Base-by-base conservation (phyloP, 495 filamentous ascomycete species). In the Xylaria grammica region DNA sequence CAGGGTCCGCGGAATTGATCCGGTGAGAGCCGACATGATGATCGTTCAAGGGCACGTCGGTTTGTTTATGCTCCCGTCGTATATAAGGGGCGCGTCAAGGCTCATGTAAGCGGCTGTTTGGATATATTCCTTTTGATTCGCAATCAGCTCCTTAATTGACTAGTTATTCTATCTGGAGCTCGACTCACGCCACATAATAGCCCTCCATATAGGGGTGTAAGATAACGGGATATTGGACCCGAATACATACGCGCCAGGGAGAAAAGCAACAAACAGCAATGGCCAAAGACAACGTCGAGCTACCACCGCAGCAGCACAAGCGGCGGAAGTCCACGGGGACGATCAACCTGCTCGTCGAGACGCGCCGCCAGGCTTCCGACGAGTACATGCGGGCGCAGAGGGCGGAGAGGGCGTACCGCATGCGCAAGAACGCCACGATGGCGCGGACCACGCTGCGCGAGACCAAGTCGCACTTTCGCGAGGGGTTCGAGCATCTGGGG, bases 351-450 rank as follows among this genome's bases (percentile, higher is more conserved):
- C 72, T 78, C 30, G 42, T 65, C n/a, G 51, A 65, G 36, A 54
- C 67, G 46, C 65, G 67, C 17, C 69, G 62, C 22, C 62, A 44
- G 26, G 73, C 73, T 53, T 68, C 71, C 0, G 67, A 69, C 4
- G 51, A 67, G 20, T 67, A 71, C 38, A 34, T 63, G 27, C 49
- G 66, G 9, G 75, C 75, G 22, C 63, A 69, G 38, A 64, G 59
- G 24, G 68, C 73, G 40, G 73, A 78, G 70, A 67, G 63, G 11
- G 29, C 63, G 30, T 78, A 77, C 67, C 62, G 56, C 20, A 59
- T 68, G 9, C 48, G 54, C 44, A 77, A 77, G 69, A 67, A 73
- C 9, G 64, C 74, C 0, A 55, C 69, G 10, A 44, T 66, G 1
- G 72, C 71, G 34, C 68, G 72, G 10, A 66, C 66, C 34, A 70